These are phyloP conservation scores for sunflower (Helianthus annuus) DNA, from an alignment of 129 eudicot species.

Conservation along the genomic window HanXRQr2.0-SUNRISE NC_035440.2:36802827-36803326, in stretches of 20 bases:
- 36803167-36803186: constrained; percentile 86
- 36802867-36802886: constrained; percentile 57
- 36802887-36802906: constrained; percentile 63
- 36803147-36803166: constrained; percentile 83
- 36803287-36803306: not conserved
- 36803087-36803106: constrained; percentile 69
- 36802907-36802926: constrained; percentile 66
- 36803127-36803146: constrained; percentile 74
- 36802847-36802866: constrained; percentile 36
- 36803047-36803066: constrained; percentile 72
- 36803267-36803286: not conserved
- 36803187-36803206: constrained; percentile 74
- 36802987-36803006: not conserved
- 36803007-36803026: not conserved
- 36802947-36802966: constrained; percentile 59
- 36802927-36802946: constrained; percentile 63
- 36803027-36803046: not conserved
- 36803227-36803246: constrained; percentile 7
- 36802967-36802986: constrained; percentile 14
- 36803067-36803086: constrained; percentile 68
- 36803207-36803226: constrained; percentile 31
- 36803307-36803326: not conserved
- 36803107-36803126: constrained; percentile 71
- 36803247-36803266: too few relatives aligned
- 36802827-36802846: not conserved